phyloP scores from a whole-genome alignment of 1,139 yeast genomes.

The Tardiomyces depauwii region DNA sequence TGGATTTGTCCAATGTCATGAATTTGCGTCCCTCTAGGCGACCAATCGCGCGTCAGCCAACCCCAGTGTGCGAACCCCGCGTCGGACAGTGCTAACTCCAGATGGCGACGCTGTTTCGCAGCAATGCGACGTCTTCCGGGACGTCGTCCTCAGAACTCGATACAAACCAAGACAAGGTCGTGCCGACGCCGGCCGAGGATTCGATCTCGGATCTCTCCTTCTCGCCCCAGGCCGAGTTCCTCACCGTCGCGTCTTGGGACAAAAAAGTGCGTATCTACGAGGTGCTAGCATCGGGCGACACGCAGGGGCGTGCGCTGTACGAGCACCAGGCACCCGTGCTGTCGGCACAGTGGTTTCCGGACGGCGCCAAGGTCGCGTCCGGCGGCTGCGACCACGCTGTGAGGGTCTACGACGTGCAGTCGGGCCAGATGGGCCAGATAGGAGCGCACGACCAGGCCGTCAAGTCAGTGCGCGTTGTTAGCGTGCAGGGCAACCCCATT shows the following conservation, averaged over 20 bases:
- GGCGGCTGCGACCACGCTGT: constrained; percentile 95
- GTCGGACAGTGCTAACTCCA: not conserved
- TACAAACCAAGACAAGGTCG: constrained; percentile 5
- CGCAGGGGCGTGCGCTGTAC: constrained; percentile 80
- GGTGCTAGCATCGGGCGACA: constrained; percentile 52
- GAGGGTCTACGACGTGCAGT: constrained; percentile 66
- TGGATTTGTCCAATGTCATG: no score
- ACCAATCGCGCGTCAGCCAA: no score
- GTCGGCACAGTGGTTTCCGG: constrained; percentile 69
- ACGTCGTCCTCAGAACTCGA: constrained; percentile 2
- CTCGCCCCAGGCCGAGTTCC: constrained; percentile 82
- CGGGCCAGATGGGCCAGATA: constrained; percentile 74
- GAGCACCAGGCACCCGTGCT: constrained; percentile 89
- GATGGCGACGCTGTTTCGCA: not conserved
- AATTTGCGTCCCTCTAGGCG: no score
- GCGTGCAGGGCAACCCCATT: constrained; percentile 54
- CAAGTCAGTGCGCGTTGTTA: constrained; percentile 60
- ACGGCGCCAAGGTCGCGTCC: constrained; percentile 78
- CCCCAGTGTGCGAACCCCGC: no score
- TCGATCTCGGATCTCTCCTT: constrained; percentile 79
- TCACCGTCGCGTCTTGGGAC: constrained; percentile 89
- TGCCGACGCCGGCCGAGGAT: constrained; percentile 84
- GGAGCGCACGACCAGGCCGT: constrained; percentile 86
- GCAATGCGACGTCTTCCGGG: not conserved
- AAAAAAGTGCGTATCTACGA: constrained; percentile 90